These are phyloP conservation scores for Fomes fomentarius DNA, from an alignment of 1,284 basidiomycete genomes.

Conservation along the genomic window DNA sequence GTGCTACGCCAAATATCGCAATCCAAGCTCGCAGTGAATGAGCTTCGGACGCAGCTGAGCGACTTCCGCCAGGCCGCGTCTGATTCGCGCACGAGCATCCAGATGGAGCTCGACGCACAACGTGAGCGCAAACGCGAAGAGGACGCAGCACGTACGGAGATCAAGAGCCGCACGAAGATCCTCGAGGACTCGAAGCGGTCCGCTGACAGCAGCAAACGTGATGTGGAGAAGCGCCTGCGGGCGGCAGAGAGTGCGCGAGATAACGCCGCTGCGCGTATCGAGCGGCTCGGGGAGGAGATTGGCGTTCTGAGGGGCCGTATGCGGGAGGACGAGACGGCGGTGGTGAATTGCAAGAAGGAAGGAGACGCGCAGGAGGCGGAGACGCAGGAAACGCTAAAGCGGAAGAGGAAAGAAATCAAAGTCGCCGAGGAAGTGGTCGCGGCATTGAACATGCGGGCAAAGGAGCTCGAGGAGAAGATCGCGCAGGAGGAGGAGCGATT, in stretches of 20 bases:
- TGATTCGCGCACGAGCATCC: conserved; percentile 67
- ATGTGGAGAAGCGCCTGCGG: conserved; percentile 88
- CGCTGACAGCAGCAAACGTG: conserved; percentile 78
- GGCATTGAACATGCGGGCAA: conserved; percentile 38
- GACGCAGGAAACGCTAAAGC: conserved; percentile 56
- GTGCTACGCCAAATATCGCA: conserved; percentile 78
- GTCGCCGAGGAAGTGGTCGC: conserved; percentile 66
- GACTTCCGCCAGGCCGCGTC: conserved; percentile 67
- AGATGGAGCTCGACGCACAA: conserved; percentile 74
- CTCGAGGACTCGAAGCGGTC: conserved; percentile 87
- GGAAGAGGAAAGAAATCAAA: conserved; percentile 67
- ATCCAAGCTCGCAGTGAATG: conserved; percentile 67
- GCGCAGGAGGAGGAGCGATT: conserved; percentile 56
- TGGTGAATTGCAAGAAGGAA: conserved; percentile 48
- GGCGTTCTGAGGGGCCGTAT: conserved; percentile 56
- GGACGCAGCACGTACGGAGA: conserved; percentile 76
- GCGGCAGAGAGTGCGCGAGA: conserved; percentile 68
- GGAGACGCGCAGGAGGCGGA: conserved; percentile 43
- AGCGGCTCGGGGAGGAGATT: conserved; percentile 73
- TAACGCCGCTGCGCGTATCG: conserved; percentile 65
- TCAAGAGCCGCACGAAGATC: conserved; percentile 80
- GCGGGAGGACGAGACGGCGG: conserved; percentile 53
- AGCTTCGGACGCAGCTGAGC: conserved; percentile 77
- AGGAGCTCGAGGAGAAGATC: conserved; percentile 41
- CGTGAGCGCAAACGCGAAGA: conserved; percentile 83